A percentile compares a stretch with the other conserved stretches of the same genome.
Evolutionary conservation across 108 stramenopile genomes (phyloP).

Genomic region (Stephanodiscus minutulus): DNA sequence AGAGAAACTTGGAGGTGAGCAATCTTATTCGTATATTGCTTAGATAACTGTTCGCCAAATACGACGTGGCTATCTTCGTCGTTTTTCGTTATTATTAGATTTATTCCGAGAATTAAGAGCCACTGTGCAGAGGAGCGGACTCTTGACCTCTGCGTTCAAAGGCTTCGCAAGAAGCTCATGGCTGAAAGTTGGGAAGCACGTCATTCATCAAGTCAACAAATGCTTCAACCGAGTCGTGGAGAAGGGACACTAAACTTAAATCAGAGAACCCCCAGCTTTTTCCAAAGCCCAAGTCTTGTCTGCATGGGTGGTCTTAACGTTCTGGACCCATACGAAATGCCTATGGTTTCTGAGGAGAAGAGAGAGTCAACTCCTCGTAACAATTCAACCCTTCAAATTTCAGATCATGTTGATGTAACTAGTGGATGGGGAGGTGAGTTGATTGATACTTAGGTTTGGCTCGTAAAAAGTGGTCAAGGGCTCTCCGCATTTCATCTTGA

Average conservation of each 20-base stretch:
- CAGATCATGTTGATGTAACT: conserved; percentile 44
- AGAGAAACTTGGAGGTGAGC: conserved; percentile 82
- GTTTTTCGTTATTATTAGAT: conserved; percentile 4
- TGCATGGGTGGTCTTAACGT: conserved; percentile 77
- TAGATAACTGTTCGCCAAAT: not conserved
- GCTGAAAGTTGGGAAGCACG: conserved; percentile 65
- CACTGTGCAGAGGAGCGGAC: conserved; percentile 87
- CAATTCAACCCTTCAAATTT: conserved; percentile 15
- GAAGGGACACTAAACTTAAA: conserved; percentile 54
- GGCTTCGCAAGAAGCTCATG: conserved; percentile 73
- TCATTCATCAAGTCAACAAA: conserved; percentile 33
- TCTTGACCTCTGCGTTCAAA: conserved; percentile 84
- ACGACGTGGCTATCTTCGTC: not conserved
- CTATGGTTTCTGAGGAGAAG: conserved; percentile 23
- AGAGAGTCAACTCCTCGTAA: conserved; percentile 11
- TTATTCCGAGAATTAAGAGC: conserved; percentile 86
- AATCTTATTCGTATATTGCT: not conserved
- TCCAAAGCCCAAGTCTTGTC: conserved; percentile 80
- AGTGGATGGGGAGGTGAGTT: conserved; percentile 68
- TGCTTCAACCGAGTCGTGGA: conserved; percentile 26
- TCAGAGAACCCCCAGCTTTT: conserved; percentile 69
- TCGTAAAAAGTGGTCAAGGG: no score
- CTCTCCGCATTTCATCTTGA: no score
- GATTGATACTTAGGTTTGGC: no score
- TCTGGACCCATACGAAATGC: conserved; percentile 56